These are phyloP conservation scores for Chaetoceros muelleri DNA, from an alignment of 108 stramenopile genomes.

Conservation along the genomic window DNA sequence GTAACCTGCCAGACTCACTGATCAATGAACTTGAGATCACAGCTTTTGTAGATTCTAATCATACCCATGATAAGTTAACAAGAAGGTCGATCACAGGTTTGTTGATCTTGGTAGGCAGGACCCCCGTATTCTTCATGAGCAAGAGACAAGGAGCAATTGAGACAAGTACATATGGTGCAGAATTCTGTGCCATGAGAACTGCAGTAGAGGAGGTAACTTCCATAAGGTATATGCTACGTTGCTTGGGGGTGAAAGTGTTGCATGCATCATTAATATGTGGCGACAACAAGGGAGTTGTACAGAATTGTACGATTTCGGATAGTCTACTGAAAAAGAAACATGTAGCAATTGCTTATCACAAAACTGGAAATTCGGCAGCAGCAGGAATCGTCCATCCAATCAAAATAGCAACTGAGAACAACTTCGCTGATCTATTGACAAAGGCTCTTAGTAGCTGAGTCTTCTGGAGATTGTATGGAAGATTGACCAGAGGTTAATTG, in stretches of 20 bases:
- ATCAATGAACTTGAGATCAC: slow-evolving; percentile 1
- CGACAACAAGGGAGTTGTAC: slow-evolving; percentile 13
- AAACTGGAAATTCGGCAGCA: no score
- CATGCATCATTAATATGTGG: slow-evolving; percentile 16
- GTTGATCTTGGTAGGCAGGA: slow-evolving; percentile 6
- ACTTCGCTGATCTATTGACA: slow-evolving; percentile 5
- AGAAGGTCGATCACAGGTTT: slow-evolving; percentile 13
- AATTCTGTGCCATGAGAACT: slow-evolving; percentile 7
- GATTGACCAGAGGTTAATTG: no score
- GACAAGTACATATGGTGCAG: slow-evolving; percentile 1
- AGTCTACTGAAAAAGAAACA: slow-evolving; percentile 5
- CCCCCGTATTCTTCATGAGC: slow-evolving; percentile 2
- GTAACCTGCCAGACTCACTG: neutral
- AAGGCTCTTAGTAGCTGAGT: no score
- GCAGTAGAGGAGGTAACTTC: slow-evolving; percentile 22
- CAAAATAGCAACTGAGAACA: neutral
- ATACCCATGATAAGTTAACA: slow-evolving; percentile 15
- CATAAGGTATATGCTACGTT: slow-evolving; percentile 20
- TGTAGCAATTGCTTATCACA: no score
- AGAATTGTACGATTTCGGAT: slow-evolving; percentile 2
- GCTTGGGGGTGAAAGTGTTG: slow-evolving; percentile 25
- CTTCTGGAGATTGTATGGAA: no score
- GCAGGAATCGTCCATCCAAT: neutral
- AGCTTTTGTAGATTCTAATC: slow-evolving; percentile 10
- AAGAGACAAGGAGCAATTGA: slow-evolving; percentile 4